Evolutionary conservation across 805 yeast genomes (phyloP).

Genomic region (Tetrapisispora arboricola): DNA sequence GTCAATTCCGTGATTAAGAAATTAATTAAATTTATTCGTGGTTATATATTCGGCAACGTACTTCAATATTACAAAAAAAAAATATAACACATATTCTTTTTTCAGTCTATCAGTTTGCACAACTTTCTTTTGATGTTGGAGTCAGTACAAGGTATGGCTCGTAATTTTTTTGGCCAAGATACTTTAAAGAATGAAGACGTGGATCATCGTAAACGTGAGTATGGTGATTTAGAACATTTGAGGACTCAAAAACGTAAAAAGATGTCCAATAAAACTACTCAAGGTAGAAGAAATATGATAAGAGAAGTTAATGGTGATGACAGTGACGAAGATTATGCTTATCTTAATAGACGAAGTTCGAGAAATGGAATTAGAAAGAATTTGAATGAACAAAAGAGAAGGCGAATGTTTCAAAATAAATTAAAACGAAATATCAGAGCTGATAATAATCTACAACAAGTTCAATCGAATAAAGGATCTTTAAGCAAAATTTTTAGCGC

Average conservation of each 20-base stretch:
- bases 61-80: too few species aligned
- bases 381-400: not conserved
- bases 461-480: not conserved
- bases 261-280: too few species aligned
- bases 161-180: conserved; percentile 6
- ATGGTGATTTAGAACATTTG: conserved; percentile 12
- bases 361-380: not conserved
- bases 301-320: not conserved
- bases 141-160: conserved; percentile 8
- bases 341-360: too few species aligned
- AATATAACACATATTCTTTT: too few species aligned
- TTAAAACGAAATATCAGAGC: not conserved
- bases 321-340: not conserved
- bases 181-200: not conserved
- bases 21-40: too few species aligned
- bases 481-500: not conserved
- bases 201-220: conserved; percentile 14
- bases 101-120: not conserved
- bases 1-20: too few species aligned
- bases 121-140: conserved; percentile 11
- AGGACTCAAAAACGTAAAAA: conserved; percentile 3
- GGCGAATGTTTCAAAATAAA: not conserved
- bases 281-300: not conserved
- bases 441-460: not conserved
- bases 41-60: too few species aligned